Evolutionary conservation across 1,284 basidiomycete species (phyloP).

Genomic region (Schizophyllum amplum): DNA sequence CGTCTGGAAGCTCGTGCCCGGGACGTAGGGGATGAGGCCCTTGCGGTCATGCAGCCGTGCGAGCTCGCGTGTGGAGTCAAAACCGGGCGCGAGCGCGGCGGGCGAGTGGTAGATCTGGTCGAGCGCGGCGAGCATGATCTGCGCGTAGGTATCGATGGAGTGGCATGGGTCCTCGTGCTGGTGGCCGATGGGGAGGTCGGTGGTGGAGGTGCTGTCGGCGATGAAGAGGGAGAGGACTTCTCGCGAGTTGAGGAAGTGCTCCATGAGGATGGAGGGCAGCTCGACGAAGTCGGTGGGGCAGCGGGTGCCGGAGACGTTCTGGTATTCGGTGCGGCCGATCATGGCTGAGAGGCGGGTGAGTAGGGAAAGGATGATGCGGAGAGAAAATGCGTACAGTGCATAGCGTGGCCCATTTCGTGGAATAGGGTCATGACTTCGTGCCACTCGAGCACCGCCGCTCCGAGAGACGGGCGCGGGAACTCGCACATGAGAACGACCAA

Average conservation of each 20-base stretch:
- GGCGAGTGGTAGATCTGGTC: constrained; percentile 90
- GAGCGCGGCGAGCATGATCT: constrained; percentile 84
- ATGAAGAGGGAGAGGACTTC: constrained; percentile 77
- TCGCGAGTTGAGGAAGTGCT: constrained; percentile 87
- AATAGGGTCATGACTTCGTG: constrained; percentile 93
- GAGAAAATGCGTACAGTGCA: constrained; percentile 74
- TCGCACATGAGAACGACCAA: constrained; percentile 90
- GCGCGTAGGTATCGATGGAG: constrained; percentile 82
- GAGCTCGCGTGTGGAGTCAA: constrained; percentile 68
- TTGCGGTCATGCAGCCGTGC: constrained; percentile 58
- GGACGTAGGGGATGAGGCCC: constrained; percentile 76
- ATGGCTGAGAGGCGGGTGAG: constrained; percentile 58
- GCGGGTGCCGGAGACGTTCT: constrained; percentile 97
- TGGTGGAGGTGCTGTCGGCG: constrained; percentile 30
- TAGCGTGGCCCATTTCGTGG: constrained; percentile 99
- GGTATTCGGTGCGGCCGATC: constrained; percentile 96
- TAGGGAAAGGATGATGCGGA: constrained; percentile 1
- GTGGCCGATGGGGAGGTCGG: constrained; percentile 38
- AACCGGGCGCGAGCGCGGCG: constrained; percentile 39
- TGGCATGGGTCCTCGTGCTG: constrained; percentile 66
- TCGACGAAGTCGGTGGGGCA: constrained; percentile 99
- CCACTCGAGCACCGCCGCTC: constrained; percentile 80
- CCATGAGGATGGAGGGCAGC: constrained; percentile 97
- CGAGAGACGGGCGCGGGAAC: constrained; percentile 64
- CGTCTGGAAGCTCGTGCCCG: constrained; percentile 86